phyloP scores from a whole-genome alignment of 805 yeast genomes.

The Teunomyces kruisii region DNA sequence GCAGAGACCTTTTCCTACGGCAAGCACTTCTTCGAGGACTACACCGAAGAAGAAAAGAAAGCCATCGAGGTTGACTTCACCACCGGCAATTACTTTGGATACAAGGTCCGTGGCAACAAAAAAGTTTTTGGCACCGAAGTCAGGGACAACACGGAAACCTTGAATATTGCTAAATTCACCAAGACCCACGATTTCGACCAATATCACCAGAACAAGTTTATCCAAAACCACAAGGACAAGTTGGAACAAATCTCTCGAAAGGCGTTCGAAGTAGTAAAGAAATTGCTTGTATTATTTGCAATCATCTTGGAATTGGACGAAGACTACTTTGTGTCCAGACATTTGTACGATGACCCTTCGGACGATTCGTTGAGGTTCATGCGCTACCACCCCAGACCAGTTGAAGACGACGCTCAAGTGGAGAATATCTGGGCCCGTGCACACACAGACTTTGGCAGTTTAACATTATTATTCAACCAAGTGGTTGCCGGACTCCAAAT shows the following conservation, averaged over 20 bases:
- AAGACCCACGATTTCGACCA: constrained; percentile 16
- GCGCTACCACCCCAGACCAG: constrained; percentile 29
- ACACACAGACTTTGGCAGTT: constrained; percentile 38
- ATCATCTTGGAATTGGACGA: constrained; percentile 34
- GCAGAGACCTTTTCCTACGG: constrained; percentile 27
- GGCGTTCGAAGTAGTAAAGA: constrained; percentile 22
- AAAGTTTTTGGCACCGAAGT: constrained; percentile 30
- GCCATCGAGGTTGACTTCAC: constrained; percentile 24
- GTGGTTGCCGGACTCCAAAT: constrained; percentile 37
- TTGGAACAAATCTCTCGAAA: constrained; percentile 21
- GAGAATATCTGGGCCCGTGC: constrained; percentile 34
- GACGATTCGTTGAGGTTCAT: constrained; percentile 35
- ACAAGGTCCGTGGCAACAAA: constrained; percentile 30
- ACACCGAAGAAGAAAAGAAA: constrained; percentile 26
- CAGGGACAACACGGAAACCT: constrained; percentile 27
- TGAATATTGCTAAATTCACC: constrained; percentile 34
- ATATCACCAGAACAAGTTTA: constrained; percentile 19
- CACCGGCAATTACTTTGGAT: constrained; percentile 33
- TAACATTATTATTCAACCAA: constrained; percentile 34
- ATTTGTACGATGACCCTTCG: constrained; percentile 30
- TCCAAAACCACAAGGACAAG: constrained; percentile 20
- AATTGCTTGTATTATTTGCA: constrained; percentile 30
- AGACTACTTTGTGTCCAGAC: constrained; percentile 30
- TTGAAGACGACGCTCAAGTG: constrained; percentile 29
- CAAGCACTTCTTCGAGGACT: constrained; percentile 23